These are phyloP conservation scores for Solanum hybrid DNA, from an alignment of 305 asterid genomes.

Conservation along the genomic window DNA sequence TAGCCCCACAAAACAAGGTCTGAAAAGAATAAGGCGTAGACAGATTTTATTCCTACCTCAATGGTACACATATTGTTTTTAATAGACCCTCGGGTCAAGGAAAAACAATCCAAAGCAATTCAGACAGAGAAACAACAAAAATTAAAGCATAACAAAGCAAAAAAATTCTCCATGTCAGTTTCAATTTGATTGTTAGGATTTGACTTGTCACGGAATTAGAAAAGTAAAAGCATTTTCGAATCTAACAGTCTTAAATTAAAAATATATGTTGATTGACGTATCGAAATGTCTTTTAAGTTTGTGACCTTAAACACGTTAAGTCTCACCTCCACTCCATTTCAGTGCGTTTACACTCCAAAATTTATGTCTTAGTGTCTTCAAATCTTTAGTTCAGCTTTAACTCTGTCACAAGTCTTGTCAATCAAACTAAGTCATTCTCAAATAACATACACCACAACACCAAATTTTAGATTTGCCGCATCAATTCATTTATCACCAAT, in stretches of 20 bases:
- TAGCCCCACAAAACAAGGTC: accelerated
- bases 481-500: background rate
- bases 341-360: background rate
- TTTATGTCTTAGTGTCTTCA: background rate
- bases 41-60: background rate
- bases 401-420: background rate
- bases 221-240: background rate
- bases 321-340: background rate
- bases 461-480: background rate
- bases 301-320: background rate
- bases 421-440: background rate
- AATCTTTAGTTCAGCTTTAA: background rate
- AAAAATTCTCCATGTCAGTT: background rate
- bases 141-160: background rate
- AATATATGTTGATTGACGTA: background rate
- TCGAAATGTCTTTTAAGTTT: background rate
- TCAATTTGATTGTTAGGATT: background rate
- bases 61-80: background rate
- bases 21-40: background rate
- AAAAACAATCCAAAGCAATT: background rate
- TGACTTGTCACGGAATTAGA: background rate
- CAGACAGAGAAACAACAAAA: background rate
- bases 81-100: background rate
- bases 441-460: background rate
- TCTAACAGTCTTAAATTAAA: background rate